Evolutionary conservation across 2,329 filamentous ascomycete genomes (phyloP).

Genomic region (Microcera coccophila): DNA sequence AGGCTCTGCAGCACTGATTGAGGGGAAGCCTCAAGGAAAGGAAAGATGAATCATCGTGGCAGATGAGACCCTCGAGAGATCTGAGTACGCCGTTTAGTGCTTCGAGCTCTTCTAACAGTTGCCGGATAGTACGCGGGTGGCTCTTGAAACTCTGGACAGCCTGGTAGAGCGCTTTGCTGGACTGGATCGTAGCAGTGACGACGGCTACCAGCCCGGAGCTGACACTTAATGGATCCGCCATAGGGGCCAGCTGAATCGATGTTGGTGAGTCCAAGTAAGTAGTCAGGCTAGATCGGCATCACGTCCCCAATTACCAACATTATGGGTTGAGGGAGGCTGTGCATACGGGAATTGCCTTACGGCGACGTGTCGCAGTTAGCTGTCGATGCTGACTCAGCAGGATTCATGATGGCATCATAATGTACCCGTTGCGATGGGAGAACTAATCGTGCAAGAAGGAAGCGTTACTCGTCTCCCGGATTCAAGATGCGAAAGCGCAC

Average conservation of each 20-base stretch:
- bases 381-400: too few species aligned
- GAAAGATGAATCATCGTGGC: not conserved
- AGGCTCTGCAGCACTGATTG: not conserved
- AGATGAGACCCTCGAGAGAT: not conserved
- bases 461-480: too few species aligned
- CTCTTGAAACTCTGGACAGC: not conserved
- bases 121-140: not conserved
- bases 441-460: too few species aligned
- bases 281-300: not conserved
- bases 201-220: not conserved
- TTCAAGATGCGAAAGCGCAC: too few species aligned
- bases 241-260: not conserved
- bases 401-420: too few species aligned
- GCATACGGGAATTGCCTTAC: too few species aligned
- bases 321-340: too few species aligned
- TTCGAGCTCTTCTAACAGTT: not conserved
- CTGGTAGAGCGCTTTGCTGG: not conserved
- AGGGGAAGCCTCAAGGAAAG: not conserved
- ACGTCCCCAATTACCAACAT: too few species aligned
- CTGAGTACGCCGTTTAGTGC: not conserved
- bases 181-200: not conserved
- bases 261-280: not conserved
- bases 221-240: not conserved
- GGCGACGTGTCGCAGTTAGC: too few species aligned
- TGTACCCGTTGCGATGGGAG: too few species aligned